These are phyloP conservation scores for Leishmania major DNA, from an alignment of 208 protist species.

Conservation along the genomic window DNA sequence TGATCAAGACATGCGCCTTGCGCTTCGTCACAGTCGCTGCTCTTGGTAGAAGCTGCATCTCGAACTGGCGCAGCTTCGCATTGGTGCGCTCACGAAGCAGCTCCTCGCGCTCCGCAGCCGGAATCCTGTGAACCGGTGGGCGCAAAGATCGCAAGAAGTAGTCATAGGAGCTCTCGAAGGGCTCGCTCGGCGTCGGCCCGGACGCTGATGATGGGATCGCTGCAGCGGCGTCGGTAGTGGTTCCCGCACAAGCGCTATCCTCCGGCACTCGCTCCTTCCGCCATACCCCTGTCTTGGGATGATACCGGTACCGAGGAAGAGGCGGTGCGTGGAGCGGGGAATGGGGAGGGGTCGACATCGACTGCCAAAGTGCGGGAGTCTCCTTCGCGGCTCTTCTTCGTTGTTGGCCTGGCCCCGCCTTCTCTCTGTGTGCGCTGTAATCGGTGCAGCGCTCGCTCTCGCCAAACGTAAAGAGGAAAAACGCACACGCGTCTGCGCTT, in stretches of 20 bases:
- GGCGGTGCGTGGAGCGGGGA: constrained; percentile 35
- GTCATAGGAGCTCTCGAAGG: constrained; percentile 71
- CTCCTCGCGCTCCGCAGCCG: constrained; percentile 18
- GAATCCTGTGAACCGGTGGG: constrained; percentile 20
- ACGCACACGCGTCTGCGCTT: background rate
- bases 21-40: background rate
- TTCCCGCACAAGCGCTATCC: background rate
- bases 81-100: constrained; percentile 21
- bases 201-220: background rate
- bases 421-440: background rate
- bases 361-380: background rate
- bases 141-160: constrained; percentile 52
- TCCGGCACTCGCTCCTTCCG: constrained; percentile 22
- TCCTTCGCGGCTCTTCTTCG: background rate
- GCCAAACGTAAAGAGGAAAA: no score
- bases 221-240: background rate
- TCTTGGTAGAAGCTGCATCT: constrained; percentile 29
- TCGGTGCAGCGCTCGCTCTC: background rate
- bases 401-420: background rate
- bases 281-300: constrained; percentile 43
- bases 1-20: background rate
- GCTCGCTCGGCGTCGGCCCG: background rate
- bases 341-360: constrained; percentile 14
- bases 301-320: constrained; percentile 51
- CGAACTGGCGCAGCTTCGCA: constrained; percentile 40